Conservation (phyloP, 1,284 basidiomycete species). For the Vanrija pseudolonga region DNA sequence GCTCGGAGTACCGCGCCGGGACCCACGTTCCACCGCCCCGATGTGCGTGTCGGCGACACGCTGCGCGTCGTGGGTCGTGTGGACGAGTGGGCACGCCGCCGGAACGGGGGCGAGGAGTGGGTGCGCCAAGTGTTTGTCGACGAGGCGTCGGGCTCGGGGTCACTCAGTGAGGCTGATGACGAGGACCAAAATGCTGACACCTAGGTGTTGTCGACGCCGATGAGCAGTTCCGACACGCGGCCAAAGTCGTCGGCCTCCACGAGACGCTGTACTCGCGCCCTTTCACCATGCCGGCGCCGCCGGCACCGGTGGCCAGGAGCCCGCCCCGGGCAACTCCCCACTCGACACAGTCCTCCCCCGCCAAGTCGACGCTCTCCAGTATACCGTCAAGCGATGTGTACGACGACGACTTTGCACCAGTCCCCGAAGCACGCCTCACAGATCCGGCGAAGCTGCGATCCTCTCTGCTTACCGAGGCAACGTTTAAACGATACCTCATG, state of each 20-base stretch:
- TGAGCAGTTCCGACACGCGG: constrained; percentile 25
- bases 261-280: constrained; percentile 28
- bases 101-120: constrained; percentile 18
- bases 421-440: constrained; percentile 20
- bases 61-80: constrained; percentile 35
- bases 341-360: not conserved
- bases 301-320: not conserved
- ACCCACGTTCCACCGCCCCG: constrained; percentile 25
- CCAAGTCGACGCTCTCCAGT: constrained; percentile 4
- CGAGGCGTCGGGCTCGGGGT: constrained; percentile 28
- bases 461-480: constrained; percentile 32
- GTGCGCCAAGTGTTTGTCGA: constrained; percentile 37
- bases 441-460: constrained; percentile 32
- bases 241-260: constrained; percentile 25
- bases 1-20: not conserved
- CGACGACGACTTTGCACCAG: constrained; percentile 1
- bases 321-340: not conserved
- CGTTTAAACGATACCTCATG: constrained; percentile 40
- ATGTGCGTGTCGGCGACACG: constrained; percentile 39
- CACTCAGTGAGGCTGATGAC: constrained; percentile 20
- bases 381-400: constrained; percentile 19
- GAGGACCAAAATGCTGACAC: not conserved
- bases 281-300: constrained; percentile 24
- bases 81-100: constrained; percentile 32
- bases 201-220: constrained; percentile 39